These are phyloP conservation scores for Naganishia vaughanmartiniae DNA, from an alignment of 768 basidiomycete genomes.

Conservation along the genomic window DNA sequence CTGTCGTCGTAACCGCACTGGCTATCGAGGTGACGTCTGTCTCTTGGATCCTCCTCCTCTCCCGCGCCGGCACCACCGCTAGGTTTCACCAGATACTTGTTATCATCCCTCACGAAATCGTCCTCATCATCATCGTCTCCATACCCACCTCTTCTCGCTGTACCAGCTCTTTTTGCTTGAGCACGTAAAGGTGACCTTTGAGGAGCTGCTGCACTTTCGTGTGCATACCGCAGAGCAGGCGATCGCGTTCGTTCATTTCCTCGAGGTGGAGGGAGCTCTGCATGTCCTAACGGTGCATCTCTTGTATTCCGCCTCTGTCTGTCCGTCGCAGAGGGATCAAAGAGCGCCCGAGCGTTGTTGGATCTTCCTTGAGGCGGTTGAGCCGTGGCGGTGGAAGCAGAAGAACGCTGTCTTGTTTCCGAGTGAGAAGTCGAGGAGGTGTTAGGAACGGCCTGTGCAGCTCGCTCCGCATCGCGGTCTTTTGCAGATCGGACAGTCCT, in stretches of 20 bases:
- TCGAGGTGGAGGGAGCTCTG: not conserved
- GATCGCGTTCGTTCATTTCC: conserved; percentile 1
- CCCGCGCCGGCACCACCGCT: not conserved
- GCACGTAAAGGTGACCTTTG: not conserved
- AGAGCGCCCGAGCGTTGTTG: not conserved
- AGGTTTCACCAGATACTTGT: conserved; percentile 14
- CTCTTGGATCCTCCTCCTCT: not conserved
- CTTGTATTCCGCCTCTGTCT: not conserved
- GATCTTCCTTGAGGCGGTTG: not conserved
- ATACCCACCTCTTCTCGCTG: not conserved
- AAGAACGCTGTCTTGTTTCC: not conserved
- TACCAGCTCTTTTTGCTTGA: not conserved
- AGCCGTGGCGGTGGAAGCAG: not conserved
- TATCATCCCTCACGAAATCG: conserved; percentile 14
- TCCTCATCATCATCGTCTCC: conserved; percentile 7
- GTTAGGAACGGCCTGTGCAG: not conserved
- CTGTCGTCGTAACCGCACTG: not conserved
- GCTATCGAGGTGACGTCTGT: not conserved
- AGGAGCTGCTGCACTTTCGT: not conserved
- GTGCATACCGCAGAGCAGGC: conserved; percentile 1
- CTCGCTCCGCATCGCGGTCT: not conserved
- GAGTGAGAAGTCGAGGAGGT: not conserved
- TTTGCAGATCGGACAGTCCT: not conserved
- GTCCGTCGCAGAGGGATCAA: not conserved
- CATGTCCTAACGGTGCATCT: not conserved